These are phyloP conservation scores for Hemisphaericaspora subhashii DNA, from an alignment of 1,139 yeast species.

Conservation along the genomic window DNA sequence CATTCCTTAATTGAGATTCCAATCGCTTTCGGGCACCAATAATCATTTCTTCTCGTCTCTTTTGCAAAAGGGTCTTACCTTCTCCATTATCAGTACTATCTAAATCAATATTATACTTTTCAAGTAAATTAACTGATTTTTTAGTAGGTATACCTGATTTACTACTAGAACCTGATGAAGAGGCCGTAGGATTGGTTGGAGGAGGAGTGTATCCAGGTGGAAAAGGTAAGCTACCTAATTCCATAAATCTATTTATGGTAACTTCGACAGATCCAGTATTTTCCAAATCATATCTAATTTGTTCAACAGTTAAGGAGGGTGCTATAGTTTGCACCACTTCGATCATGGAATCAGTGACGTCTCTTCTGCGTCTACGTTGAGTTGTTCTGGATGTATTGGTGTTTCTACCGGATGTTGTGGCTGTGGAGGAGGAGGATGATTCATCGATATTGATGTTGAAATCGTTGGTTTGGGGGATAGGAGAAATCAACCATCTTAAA, in stretches of 20 bases:
- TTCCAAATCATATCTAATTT: conserved; percentile 63
- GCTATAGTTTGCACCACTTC: conserved; percentile 84
- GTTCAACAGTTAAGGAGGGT: conserved; percentile 69
- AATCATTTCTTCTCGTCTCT: conserved; percentile 45
- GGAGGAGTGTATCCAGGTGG: conserved; percentile 52
- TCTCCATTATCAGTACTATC: conserved; percentile 18
- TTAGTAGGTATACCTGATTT: conserved; percentile 3
- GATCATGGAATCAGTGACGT: conserved; percentile 77
- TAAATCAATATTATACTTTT: conserved; percentile 34
- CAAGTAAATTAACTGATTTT: conserved; percentile 32
- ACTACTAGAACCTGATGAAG: conserved; percentile 10
- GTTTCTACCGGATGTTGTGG: conserved; percentile 6
- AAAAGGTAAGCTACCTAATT: conserved; percentile 62
- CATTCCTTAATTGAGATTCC: conserved; percentile 36
- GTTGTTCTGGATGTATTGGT: conserved; percentile 1
- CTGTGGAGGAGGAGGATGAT: conserved; percentile 8
- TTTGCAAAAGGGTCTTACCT: conserved; percentile 21
- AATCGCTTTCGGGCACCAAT: conserved; percentile 44
- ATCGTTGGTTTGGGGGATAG: conserved; percentile 45
- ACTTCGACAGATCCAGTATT: conserved; percentile 77
- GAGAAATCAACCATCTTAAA: conserved; percentile 60
- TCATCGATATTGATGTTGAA: conserved; percentile 15
- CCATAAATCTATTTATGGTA: conserved; percentile 71
- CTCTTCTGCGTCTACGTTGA: conserved; percentile 40
- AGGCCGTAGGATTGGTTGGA: conserved; percentile 15